Evolutionary conservation across 2,329 filamentous ascomycete species (phyloP), one percentile per base, ranked within the genome.

Genomic region (Penicillium glabrum): DNA sequence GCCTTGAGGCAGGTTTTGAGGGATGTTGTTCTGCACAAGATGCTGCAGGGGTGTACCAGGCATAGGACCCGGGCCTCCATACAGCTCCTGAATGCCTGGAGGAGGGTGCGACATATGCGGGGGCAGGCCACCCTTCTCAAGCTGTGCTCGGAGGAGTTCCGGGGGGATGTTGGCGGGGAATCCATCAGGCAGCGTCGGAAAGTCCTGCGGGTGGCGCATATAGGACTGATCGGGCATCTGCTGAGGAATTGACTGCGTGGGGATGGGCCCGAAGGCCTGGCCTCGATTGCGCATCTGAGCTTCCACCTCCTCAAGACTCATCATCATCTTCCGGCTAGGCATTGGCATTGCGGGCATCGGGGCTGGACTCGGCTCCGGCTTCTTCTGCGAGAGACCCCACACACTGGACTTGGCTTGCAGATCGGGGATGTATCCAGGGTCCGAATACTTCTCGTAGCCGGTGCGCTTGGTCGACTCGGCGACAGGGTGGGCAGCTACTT

Each of bases 251-350:
- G 70, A 66, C 33, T 70, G 62, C 7, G 69, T 61, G 27, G 68
- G 65, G 29, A 67, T 58, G 24, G 61, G 39, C 53, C 63, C 55
- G 50, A 63, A 46, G 56, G 70, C 61, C 14, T 65, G 67, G 52
- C 85, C 77, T 64, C 93, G 88, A 33, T 84, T 82, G 58, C 90
- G 86, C 88, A 99, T 93, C 62, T 91, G 88, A 53, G 93, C 93
- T 77, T 99, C 95, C 21, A 99, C 93, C 78, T 99, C 95, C 72
- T 98, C 95, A 69, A 99, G 75, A 68, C 91, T 98, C 89, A 99
- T 88, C 77, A 97, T 88, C 77, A 97, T 88, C 79, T 93, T 97
- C 68, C 86, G 43, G 82, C 67, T 46, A 78, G 47, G 13, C 69
- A 66, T 46, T 65, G 54, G 43, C 65, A 65, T 56, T 44, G 29